A percentile compares a stretch with the other conserved stretches of the same genome.
phyloP scores from a whole-genome alignment of 2,329 filamentous ascomycete species.

The Fusarium decemcellulare region DNA sequence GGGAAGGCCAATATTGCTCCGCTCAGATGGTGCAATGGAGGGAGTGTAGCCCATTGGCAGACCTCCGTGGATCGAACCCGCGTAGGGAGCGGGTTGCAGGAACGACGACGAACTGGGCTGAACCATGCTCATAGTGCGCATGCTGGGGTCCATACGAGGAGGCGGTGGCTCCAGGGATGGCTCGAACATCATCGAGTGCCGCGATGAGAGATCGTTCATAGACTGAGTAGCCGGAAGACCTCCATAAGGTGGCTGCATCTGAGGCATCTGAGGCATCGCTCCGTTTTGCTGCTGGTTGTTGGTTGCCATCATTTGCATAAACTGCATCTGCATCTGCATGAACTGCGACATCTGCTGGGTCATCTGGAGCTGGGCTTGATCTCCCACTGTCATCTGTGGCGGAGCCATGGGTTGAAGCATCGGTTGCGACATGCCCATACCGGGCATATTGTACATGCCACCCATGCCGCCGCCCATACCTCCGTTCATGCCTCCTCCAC shows the following conservation, averaged over 20 bases:
- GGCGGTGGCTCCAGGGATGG: conserved; percentile 60
- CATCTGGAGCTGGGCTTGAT: conserved; percentile 85
- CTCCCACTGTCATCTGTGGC: conserved; percentile 69
- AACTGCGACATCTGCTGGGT: conserved; percentile 88
- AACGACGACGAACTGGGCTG: conserved; percentile 75
- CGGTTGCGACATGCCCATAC: conserved; percentile 48
- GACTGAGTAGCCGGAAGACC: conserved; percentile 54
- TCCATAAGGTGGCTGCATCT: conserved; percentile 48
- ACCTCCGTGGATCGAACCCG: conserved; percentile 48
- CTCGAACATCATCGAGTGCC: conserved; percentile 64
- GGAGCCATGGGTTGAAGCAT: conserved; percentile 57
- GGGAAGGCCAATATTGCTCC: conserved; percentile 92
- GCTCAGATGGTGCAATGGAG: conserved; percentile 95
- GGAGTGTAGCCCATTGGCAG: conserved; percentile 78
- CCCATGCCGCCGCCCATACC: conserved; percentile 43
- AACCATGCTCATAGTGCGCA: conserved; percentile 87
- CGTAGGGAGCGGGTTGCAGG: conserved; percentile 60
- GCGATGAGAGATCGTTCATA: conserved; percentile 59
- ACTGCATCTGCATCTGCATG: conserved; percentile 96
- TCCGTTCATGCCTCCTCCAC: conserved; percentile 22
- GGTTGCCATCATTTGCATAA: conserved; percentile 85
- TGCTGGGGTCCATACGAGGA: conserved; percentile 60
- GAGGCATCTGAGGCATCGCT: conserved; percentile 30
- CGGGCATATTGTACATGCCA: conserved; percentile 49
- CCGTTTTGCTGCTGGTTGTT: conserved; percentile 49